phyloP scores from a whole-genome alignment of 208 protist genomes.

The Wallacemonas sp. region DNA sequence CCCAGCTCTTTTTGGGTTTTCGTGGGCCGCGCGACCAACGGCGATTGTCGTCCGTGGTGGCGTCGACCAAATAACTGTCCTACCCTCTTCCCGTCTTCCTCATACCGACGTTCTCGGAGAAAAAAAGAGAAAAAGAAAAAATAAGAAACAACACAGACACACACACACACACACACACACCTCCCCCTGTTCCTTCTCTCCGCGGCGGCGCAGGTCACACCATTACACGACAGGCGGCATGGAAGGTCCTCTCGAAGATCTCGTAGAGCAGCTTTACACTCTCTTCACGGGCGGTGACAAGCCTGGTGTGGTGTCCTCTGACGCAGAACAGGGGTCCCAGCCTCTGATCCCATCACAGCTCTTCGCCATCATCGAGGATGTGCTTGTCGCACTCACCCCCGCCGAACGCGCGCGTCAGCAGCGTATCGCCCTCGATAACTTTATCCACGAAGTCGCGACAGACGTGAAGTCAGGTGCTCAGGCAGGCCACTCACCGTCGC shows the following conservation, averaged over 20 bases:
- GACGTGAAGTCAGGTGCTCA: not conserved
- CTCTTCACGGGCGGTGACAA: not conserved
- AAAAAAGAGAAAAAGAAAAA: no score
- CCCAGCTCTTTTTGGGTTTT: no score
- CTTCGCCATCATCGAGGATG: slow-evolving; percentile 10
- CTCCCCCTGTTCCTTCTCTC: not conserved
- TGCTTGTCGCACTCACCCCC: not conserved
- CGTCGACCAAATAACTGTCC: no score
- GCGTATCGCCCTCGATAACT: not conserved
- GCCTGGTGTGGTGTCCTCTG: not conserved
- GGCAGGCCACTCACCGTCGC: not conserved
- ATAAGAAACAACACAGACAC: no score
- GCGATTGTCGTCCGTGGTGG: no score
- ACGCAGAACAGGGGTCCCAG: not conserved
- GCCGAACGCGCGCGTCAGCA: not conserved
- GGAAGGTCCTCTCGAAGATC: slow-evolving; percentile 7
- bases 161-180: not conserved
- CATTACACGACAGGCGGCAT: not conserved
- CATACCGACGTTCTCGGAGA: no score
- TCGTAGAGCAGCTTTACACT: slow-evolving; percentile 3
- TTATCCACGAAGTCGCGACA: not conserved
- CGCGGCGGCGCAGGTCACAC: no score
- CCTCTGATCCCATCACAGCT: not conserved
- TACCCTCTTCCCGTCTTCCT: no score
- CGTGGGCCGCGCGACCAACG: no score